phyloP scores from a whole-genome alignment of 1,139 yeast genomes.

The Chernovozyma aurita region DNA sequence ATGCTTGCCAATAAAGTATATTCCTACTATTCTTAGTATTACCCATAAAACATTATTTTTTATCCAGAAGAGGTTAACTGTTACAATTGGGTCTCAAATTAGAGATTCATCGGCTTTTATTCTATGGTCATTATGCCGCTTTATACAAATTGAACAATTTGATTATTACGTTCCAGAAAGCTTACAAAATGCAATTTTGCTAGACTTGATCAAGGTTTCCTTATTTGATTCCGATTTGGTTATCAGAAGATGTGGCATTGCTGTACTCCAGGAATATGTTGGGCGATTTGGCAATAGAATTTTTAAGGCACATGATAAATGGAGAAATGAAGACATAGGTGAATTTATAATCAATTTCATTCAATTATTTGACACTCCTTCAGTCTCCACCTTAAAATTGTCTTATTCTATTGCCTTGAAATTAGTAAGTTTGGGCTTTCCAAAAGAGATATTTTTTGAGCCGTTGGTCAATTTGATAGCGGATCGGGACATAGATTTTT shows the following conservation, averaged over 20 bases:
- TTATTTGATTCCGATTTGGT: conserved; percentile 72
- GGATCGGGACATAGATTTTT: conserved; percentile 9
- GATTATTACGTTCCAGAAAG: conserved; percentile 11
- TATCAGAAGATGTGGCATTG: conserved; percentile 77
- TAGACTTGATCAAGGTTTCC: conserved; percentile 47
- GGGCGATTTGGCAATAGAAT: conserved; percentile 61
- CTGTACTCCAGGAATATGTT: conserved; percentile 79
- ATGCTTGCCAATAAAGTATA: conserved; percentile 20
- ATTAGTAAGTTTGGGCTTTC: conserved; percentile 27
- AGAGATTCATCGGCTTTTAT: conserved; percentile 85
- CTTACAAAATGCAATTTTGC: conserved; percentile 23
- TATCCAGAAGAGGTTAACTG: conserved; percentile 47
- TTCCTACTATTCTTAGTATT: conserved; percentile 26
- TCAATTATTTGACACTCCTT: conserved; percentile 51
- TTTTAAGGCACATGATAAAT: conserved; percentile 15
- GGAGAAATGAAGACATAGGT: conserved; percentile 20
- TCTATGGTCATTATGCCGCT: conserved; percentile 37
- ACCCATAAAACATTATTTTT: conserved; percentile 47
- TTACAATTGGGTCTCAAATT: conserved; percentile 60
- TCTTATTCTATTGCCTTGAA: conserved; percentile 17
- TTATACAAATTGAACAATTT: conserved; percentile 14
- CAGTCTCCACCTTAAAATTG: conserved; percentile 17
- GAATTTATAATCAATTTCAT: conserved; percentile 46
- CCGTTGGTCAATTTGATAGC: conserved; percentile 21
- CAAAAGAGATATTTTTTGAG: conserved; percentile 21